Evolutionary conservation across 805 yeast genomes (phyloP).

Genomic region (Ogataea degrootiae): DNA sequence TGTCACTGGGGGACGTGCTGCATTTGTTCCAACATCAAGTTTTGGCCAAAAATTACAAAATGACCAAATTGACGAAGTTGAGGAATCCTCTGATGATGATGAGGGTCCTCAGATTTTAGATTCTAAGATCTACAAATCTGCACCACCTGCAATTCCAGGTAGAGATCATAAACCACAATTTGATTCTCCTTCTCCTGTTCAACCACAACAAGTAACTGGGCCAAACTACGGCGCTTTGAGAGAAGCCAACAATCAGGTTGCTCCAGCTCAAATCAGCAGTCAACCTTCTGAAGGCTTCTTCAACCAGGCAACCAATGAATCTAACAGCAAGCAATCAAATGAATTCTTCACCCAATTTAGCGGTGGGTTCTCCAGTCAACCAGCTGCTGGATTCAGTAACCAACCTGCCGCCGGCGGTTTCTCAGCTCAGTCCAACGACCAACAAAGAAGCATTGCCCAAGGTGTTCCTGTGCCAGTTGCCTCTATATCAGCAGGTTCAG

Average conservation of each 20-base stretch:
- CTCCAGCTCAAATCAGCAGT: not conserved
- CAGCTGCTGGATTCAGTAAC: not conserved
- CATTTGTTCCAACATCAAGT: slow-evolving; percentile 75
- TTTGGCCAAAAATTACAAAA: slow-evolving; percentile 73
- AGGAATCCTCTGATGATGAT: slow-evolving; percentile 32
- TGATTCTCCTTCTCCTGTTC: slow-evolving; percentile 17
- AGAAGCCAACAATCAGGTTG: slow-evolving; percentile 6
- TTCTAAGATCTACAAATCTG: slow-evolving; percentile 14
- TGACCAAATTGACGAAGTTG: slow-evolving; percentile 21
- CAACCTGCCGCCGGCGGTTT: slow-evolving; percentile 4
- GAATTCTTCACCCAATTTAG: slow-evolving; percentile 12
- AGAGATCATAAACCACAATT: slow-evolving; percentile 32
- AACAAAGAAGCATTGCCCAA: slow-evolving; percentile 34
- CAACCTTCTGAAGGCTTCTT: not conserved
- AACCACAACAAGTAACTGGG: slow-evolving; percentile 8
- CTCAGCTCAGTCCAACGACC: not conserved
- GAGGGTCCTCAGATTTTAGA: slow-evolving; percentile 34
- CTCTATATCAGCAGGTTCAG: not conserved
- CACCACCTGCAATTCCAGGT: slow-evolving; percentile 32
- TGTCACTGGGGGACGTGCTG: slow-evolving; percentile 29
- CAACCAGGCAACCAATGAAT: not conserved
- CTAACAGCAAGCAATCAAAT: slow-evolving; percentile 2
- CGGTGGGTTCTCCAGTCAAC: slow-evolving; percentile 6
- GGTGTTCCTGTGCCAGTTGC: slow-evolving; percentile 8
- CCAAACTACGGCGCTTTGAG: slow-evolving; percentile 48